Percentiles rank a stretch among this genome's conserved stretches.
Conservation (phyloP, 2,329 filamentous ascomycete species). For the Beauveria asiatica region DNA sequence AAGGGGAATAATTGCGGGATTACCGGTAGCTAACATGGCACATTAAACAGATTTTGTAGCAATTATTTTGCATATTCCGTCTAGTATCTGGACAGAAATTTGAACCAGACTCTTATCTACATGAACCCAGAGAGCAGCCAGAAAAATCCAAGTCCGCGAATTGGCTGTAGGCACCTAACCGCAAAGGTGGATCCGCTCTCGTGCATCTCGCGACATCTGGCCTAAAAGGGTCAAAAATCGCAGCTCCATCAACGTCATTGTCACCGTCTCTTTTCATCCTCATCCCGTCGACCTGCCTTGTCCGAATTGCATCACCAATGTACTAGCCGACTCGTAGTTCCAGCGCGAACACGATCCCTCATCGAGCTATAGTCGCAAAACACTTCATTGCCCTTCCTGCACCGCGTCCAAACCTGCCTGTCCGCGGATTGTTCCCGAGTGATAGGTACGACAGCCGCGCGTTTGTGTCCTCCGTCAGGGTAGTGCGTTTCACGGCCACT, state of each 20-base stretch:
- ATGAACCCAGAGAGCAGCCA: too few relatives aligned
- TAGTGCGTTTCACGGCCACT: background rate
- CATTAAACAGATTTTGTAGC: too few relatives aligned
- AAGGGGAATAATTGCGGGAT: too few relatives aligned
- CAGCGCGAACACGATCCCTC: background rate
- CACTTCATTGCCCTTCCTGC: background rate
- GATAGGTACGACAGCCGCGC: background rate
- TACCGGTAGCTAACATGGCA: too few relatives aligned
- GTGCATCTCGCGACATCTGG: conserved; percentile 10
- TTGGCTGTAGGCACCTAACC: background rate
- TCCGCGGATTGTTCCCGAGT: background rate
- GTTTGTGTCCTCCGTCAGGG: background rate
- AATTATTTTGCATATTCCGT: too few relatives aligned
- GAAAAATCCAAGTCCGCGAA: too few relatives aligned
- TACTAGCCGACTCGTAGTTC: too few relatives aligned
- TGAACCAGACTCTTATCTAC: too few relatives aligned
- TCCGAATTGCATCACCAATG: background rate
- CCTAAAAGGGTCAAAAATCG: conserved; percentile 9
- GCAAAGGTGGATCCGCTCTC: background rate
- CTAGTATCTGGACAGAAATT: too few relatives aligned
- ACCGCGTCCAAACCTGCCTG: background rate
- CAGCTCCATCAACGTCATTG: conserved; percentile 7
- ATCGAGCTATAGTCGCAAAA: background rate
- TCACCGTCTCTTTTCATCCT: background rate
- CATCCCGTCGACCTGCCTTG: background rate